Evolutionary conservation across 2,329 filamentous ascomycete species (phyloP).

Genomic region (Neofusicoccum kwambonambiense): DNA sequence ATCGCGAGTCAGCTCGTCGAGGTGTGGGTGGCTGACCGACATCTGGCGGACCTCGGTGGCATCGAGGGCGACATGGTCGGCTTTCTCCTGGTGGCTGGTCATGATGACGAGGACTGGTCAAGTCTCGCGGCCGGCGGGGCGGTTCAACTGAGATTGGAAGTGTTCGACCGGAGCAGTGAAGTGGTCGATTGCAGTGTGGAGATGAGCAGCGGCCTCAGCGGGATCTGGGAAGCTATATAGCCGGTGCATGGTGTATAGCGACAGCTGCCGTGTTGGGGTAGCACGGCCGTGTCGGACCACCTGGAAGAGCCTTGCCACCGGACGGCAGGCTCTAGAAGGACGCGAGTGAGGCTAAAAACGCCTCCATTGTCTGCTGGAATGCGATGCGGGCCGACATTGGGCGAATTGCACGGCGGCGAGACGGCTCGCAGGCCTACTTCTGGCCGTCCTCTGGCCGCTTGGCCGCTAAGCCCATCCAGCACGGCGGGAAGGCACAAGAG

Average conservation of each 20-base stretch:
- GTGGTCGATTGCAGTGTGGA: not conserved
- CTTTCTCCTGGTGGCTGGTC: not conserved
- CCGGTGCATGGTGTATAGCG: not conserved
- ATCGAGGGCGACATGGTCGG: not conserved
- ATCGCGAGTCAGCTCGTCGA: not conserved
- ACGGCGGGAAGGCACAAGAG: not conserved
- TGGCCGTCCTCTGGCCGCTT: not conserved
- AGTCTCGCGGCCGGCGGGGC: not conserved
- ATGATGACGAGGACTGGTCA: not conserved
- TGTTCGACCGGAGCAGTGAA: not conserved
- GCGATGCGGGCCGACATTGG: not conserved
- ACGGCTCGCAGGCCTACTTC: not conserved
- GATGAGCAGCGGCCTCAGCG: not conserved
- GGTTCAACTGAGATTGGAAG: not conserved
- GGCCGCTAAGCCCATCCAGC: not conserved
- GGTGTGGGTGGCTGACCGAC: not conserved
- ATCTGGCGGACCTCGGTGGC: not conserved
- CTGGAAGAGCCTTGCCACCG: not conserved
- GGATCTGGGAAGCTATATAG: not conserved
- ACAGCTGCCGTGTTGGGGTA: slow-evolving; percentile 1
- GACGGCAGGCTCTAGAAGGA: not conserved
- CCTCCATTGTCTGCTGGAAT: not conserved
- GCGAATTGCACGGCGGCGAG: not conserved
- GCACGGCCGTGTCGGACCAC: not conserved
- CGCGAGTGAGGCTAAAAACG: not conserved